These are phyloP conservation scores for Nakaseomyces glabratus DNA, from an alignment of 1,139 yeast genomes.

Conservation along the genomic window DNA sequence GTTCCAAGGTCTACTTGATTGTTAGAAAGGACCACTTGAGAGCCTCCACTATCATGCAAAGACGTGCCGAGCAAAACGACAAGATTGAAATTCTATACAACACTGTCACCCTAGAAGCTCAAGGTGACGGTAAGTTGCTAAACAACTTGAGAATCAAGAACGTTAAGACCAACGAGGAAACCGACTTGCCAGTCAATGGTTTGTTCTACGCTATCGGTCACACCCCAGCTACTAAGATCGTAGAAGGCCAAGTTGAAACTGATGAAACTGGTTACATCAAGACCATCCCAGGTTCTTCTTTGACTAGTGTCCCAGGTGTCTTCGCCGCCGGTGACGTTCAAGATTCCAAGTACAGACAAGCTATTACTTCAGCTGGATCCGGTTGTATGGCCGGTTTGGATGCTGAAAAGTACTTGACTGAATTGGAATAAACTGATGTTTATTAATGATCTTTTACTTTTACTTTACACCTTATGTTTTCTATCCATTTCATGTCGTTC, in stretches of 20 bases:
- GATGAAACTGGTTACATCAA: constrained; percentile 83
- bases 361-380: constrained; percentile 97
- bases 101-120: constrained; percentile 77
- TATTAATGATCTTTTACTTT: too few relatives aligned
- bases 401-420: constrained; percentile 75
- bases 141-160: constrained; percentile 53
- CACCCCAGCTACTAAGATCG: constrained; percentile 83
- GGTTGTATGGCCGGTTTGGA: constrained; percentile 99
- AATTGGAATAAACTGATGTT: constrained; percentile 54
- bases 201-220: constrained; percentile 98
- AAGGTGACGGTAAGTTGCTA: constrained; percentile 82
- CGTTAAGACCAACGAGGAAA: constrained; percentile 58
- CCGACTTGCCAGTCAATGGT: constrained; percentile 75
- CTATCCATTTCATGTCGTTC: too few relatives aligned
- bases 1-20: constrained; percentile 83
- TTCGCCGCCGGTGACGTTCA: constrained; percentile 99
- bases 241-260: constrained; percentile 67
- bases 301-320: constrained; percentile 83
- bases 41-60: constrained; percentile 95
- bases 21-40: constrained; percentile 92
- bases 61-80: constrained; percentile 72
- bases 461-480: too few relatives aligned
- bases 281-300: constrained; percentile 81
- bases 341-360: constrained; percentile 95
- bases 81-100: constrained; percentile 87